Percentiles rank a stretch among this genome's conserved stretches.
phyloP scores from a whole-genome alignment of 805 yeast genomes.

The Sungouiozyma ichnusensis region DNA sequence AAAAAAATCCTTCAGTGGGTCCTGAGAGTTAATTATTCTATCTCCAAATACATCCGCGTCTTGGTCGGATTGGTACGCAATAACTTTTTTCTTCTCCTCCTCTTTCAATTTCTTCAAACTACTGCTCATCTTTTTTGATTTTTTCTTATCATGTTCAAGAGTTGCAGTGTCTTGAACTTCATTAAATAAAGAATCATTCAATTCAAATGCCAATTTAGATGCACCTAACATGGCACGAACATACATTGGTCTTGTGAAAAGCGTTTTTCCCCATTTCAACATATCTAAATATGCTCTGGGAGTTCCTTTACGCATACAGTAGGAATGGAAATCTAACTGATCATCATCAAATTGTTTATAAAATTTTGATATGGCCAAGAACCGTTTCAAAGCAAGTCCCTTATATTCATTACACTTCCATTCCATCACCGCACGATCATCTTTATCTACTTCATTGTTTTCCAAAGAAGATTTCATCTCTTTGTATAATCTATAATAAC shows the following conservation, averaged over 20 bases:
- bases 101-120: constrained; percentile 41
- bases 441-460: constrained; percentile 6
- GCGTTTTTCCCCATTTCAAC: constrained; percentile 70
- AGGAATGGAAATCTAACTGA: constrained; percentile 90
- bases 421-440: constrained; percentile 7
- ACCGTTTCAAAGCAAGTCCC: constrained; percentile 78
- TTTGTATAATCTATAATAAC: constrained; percentile 54
- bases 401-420: constrained; percentile 38
- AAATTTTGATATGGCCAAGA: constrained; percentile 50
- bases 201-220: constrained; percentile 41
- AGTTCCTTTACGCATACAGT: constrained; percentile 84
- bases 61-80: constrained; percentile 36
- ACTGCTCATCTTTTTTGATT: constrained; percentile 47
- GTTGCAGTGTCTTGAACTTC: constrained; percentile 6
- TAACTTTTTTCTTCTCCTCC: constrained; percentile 36
- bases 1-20: constrained; percentile 37
- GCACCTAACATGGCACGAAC: constrained; percentile 63
- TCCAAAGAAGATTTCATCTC: constrained; percentile 8
- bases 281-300: constrained; percentile 71
- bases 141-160: constrained; percentile 29
- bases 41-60: constrained; percentile 60
- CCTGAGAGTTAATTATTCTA: constrained; percentile 26
- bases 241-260: constrained; percentile 62
- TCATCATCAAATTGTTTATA: constrained; percentile 68
- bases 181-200: constrained; percentile 11